A percentile compares a stretch with the other conserved stretches of the same genome.
Evolutionary conservation across 441 rosid genomes (phyloP).

Genomic region (Omphalea diandra): DNA sequence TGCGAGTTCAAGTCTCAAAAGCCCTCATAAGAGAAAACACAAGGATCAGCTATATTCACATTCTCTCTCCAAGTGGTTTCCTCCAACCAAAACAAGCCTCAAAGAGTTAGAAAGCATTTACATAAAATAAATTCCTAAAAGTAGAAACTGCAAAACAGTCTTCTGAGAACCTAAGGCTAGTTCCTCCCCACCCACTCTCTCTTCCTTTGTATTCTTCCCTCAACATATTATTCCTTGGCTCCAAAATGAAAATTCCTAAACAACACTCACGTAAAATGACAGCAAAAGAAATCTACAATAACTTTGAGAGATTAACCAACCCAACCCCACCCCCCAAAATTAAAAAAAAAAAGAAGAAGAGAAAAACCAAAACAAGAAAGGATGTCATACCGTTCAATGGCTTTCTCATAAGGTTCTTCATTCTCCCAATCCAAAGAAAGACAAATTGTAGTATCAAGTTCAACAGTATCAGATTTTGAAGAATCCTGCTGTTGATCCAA

Average conservation of each 20-base stretch:
- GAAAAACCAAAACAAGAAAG: constrained; percentile 19
- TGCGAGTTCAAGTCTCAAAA: not conserved
- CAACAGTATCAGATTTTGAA: constrained; percentile 44
- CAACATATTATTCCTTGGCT: constrained; percentile 4
- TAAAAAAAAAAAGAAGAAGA: not conserved
- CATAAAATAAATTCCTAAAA: not conserved
- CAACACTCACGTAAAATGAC: not conserved
- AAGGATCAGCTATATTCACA: not conserved
- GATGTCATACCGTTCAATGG: constrained; percentile 67
- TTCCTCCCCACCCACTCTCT: too few relatives aligned
- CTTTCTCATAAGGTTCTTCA: constrained; percentile 91
- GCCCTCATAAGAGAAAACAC: not conserved
- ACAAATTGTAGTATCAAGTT: constrained; percentile 63
- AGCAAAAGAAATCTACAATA: not conserved
- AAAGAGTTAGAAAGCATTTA: not conserved
- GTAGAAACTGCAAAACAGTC: constrained; percentile 1
- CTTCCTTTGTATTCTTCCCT: not conserved
- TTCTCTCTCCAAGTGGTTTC: not conserved
- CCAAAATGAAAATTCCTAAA: constrained; percentile 4
- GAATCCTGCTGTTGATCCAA: constrained; percentile 36
- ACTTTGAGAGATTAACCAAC: too few relatives aligned
- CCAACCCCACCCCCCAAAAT: not conserved
- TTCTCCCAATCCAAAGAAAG: constrained; percentile 96
- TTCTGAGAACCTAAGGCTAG: not conserved
- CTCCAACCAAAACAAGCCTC: constrained; percentile 1